Percentiles rank a stretch among this genome's conserved stretches.
Evolutionary conservation across 805 yeast species (phyloP).

Genomic region (Yarrowia sp.): DNA sequence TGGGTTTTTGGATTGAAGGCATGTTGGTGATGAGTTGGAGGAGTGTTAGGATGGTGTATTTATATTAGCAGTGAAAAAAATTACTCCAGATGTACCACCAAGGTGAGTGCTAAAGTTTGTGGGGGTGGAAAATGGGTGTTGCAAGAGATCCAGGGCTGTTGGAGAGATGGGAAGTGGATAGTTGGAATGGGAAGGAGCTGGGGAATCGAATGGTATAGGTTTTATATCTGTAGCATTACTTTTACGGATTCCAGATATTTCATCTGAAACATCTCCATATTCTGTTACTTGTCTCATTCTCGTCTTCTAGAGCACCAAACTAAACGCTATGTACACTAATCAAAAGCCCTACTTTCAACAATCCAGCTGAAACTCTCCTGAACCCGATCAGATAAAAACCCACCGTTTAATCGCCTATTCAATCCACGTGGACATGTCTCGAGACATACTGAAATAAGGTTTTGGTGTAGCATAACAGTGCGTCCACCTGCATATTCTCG

Average conservation of each 20-base stretch:
- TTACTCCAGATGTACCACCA: neutral
- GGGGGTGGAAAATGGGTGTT: neutral
- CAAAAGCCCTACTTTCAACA: too few relatives aligned
- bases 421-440: neutral
- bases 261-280: too few relatives aligned
- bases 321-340: too few relatives aligned
- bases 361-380: neutral
- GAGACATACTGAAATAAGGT: neutral
- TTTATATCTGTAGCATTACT: too few relatives aligned
- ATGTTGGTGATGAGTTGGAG: neutral
- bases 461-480: neutral
- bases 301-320: too few relatives aligned
- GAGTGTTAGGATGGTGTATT: neutral
- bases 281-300: too few relatives aligned
- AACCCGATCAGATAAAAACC: neutral
- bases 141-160: neutral
- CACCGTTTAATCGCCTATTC: neutral
- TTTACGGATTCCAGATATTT: too few relatives aligned
- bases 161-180: neutral
- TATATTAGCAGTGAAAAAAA: conserved; percentile 7
- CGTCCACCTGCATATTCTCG: neutral
- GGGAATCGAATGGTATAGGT: too few relatives aligned
- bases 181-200: too few relatives aligned
- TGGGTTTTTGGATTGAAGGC: conserved; percentile 35
- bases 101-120: conserved; percentile 12